Evolutionary conservation across 1,139 yeast genomes (phyloP), one percentile per base, ranked within the genome.

Genomic region (Meyerozyma sp.): DNA sequence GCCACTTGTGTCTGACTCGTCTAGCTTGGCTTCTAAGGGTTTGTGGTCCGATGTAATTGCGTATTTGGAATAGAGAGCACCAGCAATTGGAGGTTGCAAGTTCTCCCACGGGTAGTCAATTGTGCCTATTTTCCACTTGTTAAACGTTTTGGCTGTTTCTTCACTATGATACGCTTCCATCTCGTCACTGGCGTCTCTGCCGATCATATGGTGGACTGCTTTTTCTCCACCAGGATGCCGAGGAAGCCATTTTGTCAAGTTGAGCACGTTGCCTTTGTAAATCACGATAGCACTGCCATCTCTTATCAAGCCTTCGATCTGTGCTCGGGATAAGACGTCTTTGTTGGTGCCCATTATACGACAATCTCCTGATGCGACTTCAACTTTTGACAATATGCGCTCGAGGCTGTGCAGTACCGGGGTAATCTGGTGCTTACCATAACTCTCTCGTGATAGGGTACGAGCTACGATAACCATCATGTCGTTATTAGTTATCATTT

Each of bases 141-240:
- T 58, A 60, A 87, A 83, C 0, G 61, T 58, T 3, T 51, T 45
- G 11, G 75, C 63, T 0, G 95, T 77, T 41, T 79, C 84, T 14
- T 71, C 77, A 28, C 80, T 64, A 57, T 89, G 96, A 57, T 87
- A 84, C 9, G 91, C 91, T 44, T 81, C 76, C 87, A 89, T 88
- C 60, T 89, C 96, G 58, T 88, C 95, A 1, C 94, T 82, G 8
- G 96, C 95, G 63, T 89, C 96, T 47, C 93, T 68, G 4, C 96
- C 97, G 6, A 89, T 77, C 84, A 89, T 75, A 61, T 89, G 96
- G 51, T 70, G 71, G 11, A 89, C 83, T 0, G 95, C 91, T 55
- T 81, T 84, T 50, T 84, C 93, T 8, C 97, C 96, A 14, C 97
- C 96, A 0, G 96, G 96, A 61, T 89, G 96, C 41, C 57, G 70